These are phyloP conservation scores for Aureobasidium sp. DNA, from an alignment of 2,329 filamentous ascomycete species.

Conservation along the genomic window DNA sequence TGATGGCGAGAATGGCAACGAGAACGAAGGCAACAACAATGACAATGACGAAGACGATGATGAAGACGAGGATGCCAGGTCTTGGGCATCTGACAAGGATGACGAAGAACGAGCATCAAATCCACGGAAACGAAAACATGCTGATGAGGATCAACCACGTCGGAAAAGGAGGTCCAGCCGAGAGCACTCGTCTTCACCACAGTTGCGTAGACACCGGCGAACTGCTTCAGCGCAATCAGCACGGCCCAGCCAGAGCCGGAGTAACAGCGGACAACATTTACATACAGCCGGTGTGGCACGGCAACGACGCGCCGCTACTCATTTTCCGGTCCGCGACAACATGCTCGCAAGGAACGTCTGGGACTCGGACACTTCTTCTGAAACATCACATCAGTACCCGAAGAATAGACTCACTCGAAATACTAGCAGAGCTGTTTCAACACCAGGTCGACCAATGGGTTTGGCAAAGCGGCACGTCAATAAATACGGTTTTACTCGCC, in stretches of 20 bases:
- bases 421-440: slow-evolving; percentile 45
- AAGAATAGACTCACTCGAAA: slow-evolving; percentile 51
- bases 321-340: slow-evolving; percentile 34
- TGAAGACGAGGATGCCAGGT: slow-evolving; percentile 7
- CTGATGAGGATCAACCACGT: slow-evolving; percentile 9
- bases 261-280: slow-evolving; percentile 15
- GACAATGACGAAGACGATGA: slow-evolving; percentile 11
- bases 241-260: slow-evolving; percentile 45
- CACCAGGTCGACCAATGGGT: slow-evolving; percentile 51
- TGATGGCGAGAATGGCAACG: background rate
- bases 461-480: slow-evolving; percentile 76
- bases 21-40: background rate
- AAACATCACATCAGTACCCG: slow-evolving; percentile 52
- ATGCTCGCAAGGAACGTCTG: slow-evolving; percentile 36
- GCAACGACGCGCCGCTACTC: slow-evolving; percentile 43
- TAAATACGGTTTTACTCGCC: slow-evolving; percentile 80
- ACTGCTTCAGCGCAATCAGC: slow-evolving; percentile 59
- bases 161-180: slow-evolving; percentile 15
- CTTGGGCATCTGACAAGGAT: slow-evolving; percentile 19
- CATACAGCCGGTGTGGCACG: slow-evolving; percentile 16
- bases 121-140: slow-evolving; percentile 32
- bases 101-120: slow-evolving; percentile 23
- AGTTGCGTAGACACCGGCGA: slow-evolving; percentile 52
- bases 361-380: slow-evolving; percentile 52
- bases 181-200: slow-evolving; percentile 54